Base-by-base conservation (phyloP, 306 rosid species). In the Elaeagnus macrophylla region DNA sequence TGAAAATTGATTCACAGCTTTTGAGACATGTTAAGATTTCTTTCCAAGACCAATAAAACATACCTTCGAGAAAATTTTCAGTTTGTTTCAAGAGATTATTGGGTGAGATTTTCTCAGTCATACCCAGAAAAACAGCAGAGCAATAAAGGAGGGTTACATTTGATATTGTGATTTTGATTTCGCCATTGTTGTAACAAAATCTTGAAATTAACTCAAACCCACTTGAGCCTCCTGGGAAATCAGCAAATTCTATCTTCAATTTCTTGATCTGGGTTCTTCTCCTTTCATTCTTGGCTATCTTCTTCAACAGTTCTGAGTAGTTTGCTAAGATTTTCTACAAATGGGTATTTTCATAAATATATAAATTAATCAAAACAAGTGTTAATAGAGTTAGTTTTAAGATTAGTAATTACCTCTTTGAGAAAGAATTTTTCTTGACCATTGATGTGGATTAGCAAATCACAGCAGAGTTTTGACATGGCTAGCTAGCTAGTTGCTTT, bases 161-260 rank as follows among this genome's bases (percentile, higher is more conserved):
- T 32, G 89, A 68, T 7, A 51, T 69, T 10, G 79, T 76, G 47
- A 72, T 66, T 37, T 48, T 46, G 77, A 78, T 78, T 64, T 53
- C 64, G 5, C 82, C 82, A 52, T 62, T 58, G 74, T 68, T 71
- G 84, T 89, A 77, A 42, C 88, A 84, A 73, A 84, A 82, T 65
- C 79, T 79, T 37, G 76, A 70, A 60, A 77, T 62, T 10, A 85
- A 65, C 66, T 89, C 93, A 59, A 89, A 89, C 39, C 89, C 91
- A 12, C 70, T 11, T 47, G 86, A 68, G 9, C 93, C 97, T 60
- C 91, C 86, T 0, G 97, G 97, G 55, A 79, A 77, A 49, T 75
- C 80, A 48, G 72, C 42, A 64, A 81, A 61, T 58, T 69, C 73
- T 44, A 86, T 77, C 40, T 48, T 53, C 46, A 57, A 60, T 12